Evolutionary conservation across 2,329 filamentous ascomycete genomes (phyloP).

Genomic region (Endothia cerciana): DNA sequence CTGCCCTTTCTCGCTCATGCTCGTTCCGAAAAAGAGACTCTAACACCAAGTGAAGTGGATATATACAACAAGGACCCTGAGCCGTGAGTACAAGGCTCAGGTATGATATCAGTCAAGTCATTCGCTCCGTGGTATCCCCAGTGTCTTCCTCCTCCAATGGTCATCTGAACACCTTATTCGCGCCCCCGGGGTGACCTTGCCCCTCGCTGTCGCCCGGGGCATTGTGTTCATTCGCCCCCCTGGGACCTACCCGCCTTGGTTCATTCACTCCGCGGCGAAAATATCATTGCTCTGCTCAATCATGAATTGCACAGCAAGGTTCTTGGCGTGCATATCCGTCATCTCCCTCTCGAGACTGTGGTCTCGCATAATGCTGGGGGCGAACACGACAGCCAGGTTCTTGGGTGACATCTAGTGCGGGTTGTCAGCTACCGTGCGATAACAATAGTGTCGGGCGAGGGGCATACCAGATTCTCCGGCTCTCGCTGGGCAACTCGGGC

Average conservation of each 20-base stretch:
- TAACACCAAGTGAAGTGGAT: constrained; percentile 26
- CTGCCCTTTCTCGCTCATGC: neutral
- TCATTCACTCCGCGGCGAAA: constrained; percentile 58
- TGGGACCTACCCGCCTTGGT: neutral
- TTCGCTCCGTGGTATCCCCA: constrained; percentile 6
- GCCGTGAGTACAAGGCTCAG: constrained; percentile 6
- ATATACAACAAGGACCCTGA: constrained; percentile 25
- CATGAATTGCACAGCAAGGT: constrained; percentile 87
- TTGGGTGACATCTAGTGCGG: constrained; percentile 82
- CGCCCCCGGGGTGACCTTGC: neutral
- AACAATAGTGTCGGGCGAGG: neutral
- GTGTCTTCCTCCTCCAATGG: neutral
- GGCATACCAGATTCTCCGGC: constrained; percentile 77
- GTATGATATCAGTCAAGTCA: constrained; percentile 18
- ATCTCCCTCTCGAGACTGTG: constrained; percentile 90
- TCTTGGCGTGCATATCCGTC: constrained; percentile 94
- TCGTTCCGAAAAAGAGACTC: constrained; percentile 16
- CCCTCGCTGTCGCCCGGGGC: neutral
- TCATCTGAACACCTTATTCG: neutral
- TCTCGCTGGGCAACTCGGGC: constrained; percentile 82
- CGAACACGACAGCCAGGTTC: constrained; percentile 96
- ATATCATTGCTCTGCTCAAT: constrained; percentile 87
- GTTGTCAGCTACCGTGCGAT: constrained; percentile 31
- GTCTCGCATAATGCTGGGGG: constrained; percentile 95
- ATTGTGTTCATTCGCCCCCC: neutral